Evolutionary conservation across 2,329 filamentous ascomycete genomes (phyloP), one percentile per base, ranked within the genome.

Genomic region (Verticillium klebahnii): DNA sequence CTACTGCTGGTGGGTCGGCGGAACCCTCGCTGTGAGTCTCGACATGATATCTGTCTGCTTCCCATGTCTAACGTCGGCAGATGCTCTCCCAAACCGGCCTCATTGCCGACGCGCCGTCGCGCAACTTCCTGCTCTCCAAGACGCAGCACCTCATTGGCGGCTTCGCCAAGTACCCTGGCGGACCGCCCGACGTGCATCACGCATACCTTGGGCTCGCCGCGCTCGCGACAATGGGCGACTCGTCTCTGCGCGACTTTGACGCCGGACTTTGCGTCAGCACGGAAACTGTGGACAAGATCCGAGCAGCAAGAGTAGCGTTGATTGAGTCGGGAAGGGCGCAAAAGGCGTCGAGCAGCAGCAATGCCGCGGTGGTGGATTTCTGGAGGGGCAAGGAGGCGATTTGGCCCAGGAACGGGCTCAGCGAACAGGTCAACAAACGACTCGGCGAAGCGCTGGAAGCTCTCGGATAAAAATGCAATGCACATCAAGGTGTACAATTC

Each of bases 1-100:
- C 77, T 99, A 99, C 74, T 89, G 87, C 25, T 99, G 94, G 81
- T 99, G 95, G 95, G 92, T 91, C 0, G 83, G 84, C 4, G 92
- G 86, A 2, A 86, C 92, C 1, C 71, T 86, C 1, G 68, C 71
- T 59, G 79, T 82, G 70, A 64, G 74, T 58, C 73, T 39, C 9
- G 17, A 23, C 9, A 14, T 60, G 32, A 65, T 31, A 37, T 45
- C 61, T 73, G 5, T 66, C 63, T 2, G n/a, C 25, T 29, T 3
- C 31, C 14, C 4, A 5, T 15, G 14, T 40, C 25, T 59, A 58
- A 50, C 7, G 14, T 8, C 17, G 50, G 2, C 64, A 89, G 80
- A 85, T 90, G 68, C 78, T 91, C 12, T 80, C 83, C 34, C 75
- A 83, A 61, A 74, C 81, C 14, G 73, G 82, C 1, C 76, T 93